Base-by-base conservation (phyloP, 441 rosid genomes). In the Erodium trifolium region DNA sequence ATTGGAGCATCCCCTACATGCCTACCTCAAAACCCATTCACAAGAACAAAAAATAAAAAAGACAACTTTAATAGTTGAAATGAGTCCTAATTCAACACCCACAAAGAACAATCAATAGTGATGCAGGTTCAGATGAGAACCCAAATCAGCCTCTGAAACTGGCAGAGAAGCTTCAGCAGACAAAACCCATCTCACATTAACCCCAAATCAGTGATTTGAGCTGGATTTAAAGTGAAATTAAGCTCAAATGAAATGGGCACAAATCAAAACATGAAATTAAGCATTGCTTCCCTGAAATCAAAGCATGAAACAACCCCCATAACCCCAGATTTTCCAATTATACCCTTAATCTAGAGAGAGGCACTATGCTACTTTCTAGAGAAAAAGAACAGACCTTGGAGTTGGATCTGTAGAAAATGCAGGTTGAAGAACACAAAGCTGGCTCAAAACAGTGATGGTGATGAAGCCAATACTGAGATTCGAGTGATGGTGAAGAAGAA, bases 271-370 rank as follows among this genome's bases (percentile, higher is more conserved):
- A 19, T 17, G 29, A 17, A 59, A 59, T 19, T 59, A 59, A 59
- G 29, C 27, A 59, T 14, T 17, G 31, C 0, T 9, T 19, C 12
- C 63, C 63, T 8, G 18, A 59, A 35, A 64, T 35, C 66, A 72
- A 62, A 75, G 70, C 72, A 49, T 60, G 3, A 72, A 60, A 71
- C 53, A 5, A 37, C 23, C 41, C 37, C 37, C 37, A 34, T 1
- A 34, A 34, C 37, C 37, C 37, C 69, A 37, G 70, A 74, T 41
- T 69, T 63, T 17, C 23, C 63, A 63, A 39, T 4, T 19, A 13
- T 34, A 34, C 37, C 37, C 37, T 34, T 34, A 34, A 34, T 34
- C 5, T 34, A 34, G 37, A 34, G 37, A 34, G 35, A 31, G 2
- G 35, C 12, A 47, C 47, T 41, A 9, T 4, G 7, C 47, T 9